These are phyloP conservation scores for Arachis stenosperma DNA, from an alignment of 306 rosid genomes.

Conservation along the genomic window DNA sequence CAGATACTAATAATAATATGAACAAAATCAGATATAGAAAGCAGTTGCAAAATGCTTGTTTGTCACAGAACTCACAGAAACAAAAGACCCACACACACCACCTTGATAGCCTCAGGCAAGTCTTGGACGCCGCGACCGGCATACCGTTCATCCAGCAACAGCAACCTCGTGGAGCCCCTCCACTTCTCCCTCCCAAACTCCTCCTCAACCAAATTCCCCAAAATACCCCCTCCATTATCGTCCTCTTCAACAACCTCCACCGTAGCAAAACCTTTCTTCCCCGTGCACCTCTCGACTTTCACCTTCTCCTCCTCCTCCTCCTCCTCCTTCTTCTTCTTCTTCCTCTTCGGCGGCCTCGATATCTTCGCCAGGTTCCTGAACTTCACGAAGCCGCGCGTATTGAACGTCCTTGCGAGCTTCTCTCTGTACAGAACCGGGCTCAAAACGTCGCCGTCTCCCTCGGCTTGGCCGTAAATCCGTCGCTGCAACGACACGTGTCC, in stretches of 20 bases:
- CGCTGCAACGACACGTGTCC: constrained; percentile 55
- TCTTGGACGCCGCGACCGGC: constrained; percentile 52
- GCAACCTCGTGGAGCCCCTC: constrained; percentile 81
- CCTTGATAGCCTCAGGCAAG: constrained; percentile 91
- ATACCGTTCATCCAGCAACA: constrained; percentile 75
- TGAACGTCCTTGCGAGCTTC: constrained; percentile 66
- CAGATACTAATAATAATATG: background rate
- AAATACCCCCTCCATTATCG: constrained; percentile 42
- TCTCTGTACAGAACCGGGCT: constrained; percentile 80
- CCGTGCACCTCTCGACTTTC: constrained; percentile 38
- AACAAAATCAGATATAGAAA: background rate
- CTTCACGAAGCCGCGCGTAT: constrained; percentile 70
- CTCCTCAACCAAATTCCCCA: constrained; percentile 72
- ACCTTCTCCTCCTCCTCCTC: constrained; percentile 7
- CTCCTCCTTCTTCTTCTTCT: constrained; percentile 46
- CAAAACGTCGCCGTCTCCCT: constrained; percentile 61
- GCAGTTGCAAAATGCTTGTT: background rate
- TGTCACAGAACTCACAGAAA: constrained; percentile 48
- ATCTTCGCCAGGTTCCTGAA: constrained; percentile 81
- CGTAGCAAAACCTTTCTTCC: constrained; percentile 45
- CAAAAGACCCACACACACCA: constrained; percentile 41
- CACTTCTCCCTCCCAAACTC: constrained; percentile 63
- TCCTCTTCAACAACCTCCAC: constrained; percentile 82
- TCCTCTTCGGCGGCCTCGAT: constrained; percentile 68
- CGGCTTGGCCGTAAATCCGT: constrained; percentile 63